Percentiles rank a stretch among this genome's conserved stretches.
phyloP scores from a whole-genome alignment of 345 rosid species.

The Sonneratia alba region DNA sequence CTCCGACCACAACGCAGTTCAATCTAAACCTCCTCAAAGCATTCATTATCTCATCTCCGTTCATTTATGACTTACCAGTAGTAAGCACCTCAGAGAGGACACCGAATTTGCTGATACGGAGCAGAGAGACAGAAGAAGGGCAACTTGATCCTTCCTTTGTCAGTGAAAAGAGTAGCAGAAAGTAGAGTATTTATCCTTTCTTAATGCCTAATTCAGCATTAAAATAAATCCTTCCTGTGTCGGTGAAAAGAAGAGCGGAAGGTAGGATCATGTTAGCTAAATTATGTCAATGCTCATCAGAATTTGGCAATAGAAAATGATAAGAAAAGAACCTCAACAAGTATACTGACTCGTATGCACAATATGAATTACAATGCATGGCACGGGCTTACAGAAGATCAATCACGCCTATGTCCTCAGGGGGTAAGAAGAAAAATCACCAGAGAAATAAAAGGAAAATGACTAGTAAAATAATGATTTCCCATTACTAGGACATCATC shows the following conservation, averaged over 20 bases:
- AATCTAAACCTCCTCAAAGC: neutral
- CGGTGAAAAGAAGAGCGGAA: neutral
- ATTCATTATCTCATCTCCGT: neutral
- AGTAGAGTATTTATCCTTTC: neutral
- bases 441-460: conserved; percentile 8
- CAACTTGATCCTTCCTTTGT: neutral
- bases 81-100: neutral
- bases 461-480: conserved; percentile 19
- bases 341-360: conserved; percentile 36
- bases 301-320: conserved; percentile 9
- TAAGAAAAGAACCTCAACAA: conserved; percentile 26
- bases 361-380: conserved; percentile 44
- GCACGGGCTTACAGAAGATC: conserved; percentile 22
- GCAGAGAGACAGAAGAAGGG: neutral
- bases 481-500: conserved; percentile 39
- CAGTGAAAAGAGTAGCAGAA: neutral
- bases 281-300: neutral
- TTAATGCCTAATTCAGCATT: neutral
- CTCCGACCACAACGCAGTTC: neutral
- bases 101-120: neutral
- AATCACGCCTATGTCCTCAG: conserved; percentile 19
- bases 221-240: no score
- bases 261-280: neutral
- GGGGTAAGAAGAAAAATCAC: conserved; percentile 3
- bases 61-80: neutral